phyloP scores from a whole-genome alignment of 805 yeast genomes.

The Ogataea zsoltii region DNA sequence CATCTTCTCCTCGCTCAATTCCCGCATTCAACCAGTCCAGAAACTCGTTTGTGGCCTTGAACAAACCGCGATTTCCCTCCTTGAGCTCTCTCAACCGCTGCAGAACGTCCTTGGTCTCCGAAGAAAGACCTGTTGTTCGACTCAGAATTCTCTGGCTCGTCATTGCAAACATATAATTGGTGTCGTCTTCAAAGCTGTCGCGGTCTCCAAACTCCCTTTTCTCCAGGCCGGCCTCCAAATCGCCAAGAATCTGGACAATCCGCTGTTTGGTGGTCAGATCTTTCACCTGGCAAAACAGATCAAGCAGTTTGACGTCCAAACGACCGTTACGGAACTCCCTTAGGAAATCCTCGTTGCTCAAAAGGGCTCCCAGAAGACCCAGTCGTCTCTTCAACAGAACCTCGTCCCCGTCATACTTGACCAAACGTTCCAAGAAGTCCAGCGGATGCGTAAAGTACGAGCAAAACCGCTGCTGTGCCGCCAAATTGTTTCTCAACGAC shows the following conservation, averaged over 20 bases:
- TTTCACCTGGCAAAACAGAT: constrained; percentile 19
- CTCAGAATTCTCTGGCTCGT: constrained; percentile 39
- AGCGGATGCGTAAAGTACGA: constrained; percentile 19
- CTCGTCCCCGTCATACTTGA: constrained; percentile 10
- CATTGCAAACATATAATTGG: constrained; percentile 37
- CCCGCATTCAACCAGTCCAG: constrained; percentile 64
- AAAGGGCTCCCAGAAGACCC: constrained; percentile 52
- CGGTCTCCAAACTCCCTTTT: constrained; percentile 12
- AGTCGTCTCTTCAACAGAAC: constrained; percentile 40
- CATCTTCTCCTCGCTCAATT: constrained; percentile 29
- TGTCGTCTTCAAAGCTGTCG: constrained; percentile 15
- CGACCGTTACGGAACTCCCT: constrained; percentile 17
- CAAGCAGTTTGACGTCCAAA: constrained; percentile 28
- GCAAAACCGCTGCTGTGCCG: constrained; percentile 24
- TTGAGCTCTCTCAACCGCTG: constrained; percentile 37
- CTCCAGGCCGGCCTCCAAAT: constrained; percentile 26
- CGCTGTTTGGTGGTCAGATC: constrained; percentile 37
- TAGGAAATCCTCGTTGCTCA: constrained; percentile 39
- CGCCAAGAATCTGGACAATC: constrained; percentile 48
- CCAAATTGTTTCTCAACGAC: constrained; percentile 72
- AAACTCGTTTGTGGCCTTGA: constrained; percentile 45
- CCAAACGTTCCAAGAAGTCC: constrained; percentile 21
- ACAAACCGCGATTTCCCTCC: constrained; percentile 29
- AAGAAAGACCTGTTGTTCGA: constrained; percentile 17
- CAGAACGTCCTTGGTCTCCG: constrained; percentile 45